Evolutionary conservation across 129 eudicot genomes (phyloP).

Genomic region (Chrysanthemum seticuspe): DNA sequence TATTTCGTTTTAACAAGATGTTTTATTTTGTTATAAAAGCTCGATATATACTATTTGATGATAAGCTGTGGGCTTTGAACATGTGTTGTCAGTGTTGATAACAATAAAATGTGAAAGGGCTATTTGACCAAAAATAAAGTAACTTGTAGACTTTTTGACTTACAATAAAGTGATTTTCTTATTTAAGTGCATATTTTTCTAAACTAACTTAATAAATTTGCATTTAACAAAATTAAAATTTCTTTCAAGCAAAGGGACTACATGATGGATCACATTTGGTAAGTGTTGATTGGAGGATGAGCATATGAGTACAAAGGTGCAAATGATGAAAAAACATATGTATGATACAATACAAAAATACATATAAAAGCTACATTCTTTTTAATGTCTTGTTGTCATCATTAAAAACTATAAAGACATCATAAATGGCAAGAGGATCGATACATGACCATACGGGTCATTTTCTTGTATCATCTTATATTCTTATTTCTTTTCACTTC

Average conservation of each 20-base stretch:
- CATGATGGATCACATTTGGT: neutral
- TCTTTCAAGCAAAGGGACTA: no score
- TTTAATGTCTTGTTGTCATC: neutral
- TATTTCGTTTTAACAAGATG: no score
- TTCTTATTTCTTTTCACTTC: neutral
- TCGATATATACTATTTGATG: no score
- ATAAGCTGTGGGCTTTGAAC: no score
- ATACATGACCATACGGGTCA: neutral
- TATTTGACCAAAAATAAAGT: constrained; percentile 1
- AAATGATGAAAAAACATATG: neutral
- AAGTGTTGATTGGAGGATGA: neutral
- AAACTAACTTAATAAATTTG: neutral
- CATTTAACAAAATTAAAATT: neutral
- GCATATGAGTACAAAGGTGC: neutral
- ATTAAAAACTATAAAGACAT: neutral
- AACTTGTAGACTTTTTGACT: neutral
- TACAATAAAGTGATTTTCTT: neutral
- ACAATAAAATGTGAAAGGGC: neutral
- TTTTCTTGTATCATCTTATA: neutral
- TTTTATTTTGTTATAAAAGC: no score
- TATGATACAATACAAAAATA: neutral
- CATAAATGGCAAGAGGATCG: neutral
- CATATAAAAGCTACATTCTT: neutral
- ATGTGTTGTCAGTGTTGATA: no score
- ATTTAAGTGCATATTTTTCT: neutral